Percentiles rank a stretch among this genome's conserved stretches.
These are phyloP conservation scores for Larix sibirica DNA, from an alignment of 83 land plant species.

Conservation along the genomic window DNA sequence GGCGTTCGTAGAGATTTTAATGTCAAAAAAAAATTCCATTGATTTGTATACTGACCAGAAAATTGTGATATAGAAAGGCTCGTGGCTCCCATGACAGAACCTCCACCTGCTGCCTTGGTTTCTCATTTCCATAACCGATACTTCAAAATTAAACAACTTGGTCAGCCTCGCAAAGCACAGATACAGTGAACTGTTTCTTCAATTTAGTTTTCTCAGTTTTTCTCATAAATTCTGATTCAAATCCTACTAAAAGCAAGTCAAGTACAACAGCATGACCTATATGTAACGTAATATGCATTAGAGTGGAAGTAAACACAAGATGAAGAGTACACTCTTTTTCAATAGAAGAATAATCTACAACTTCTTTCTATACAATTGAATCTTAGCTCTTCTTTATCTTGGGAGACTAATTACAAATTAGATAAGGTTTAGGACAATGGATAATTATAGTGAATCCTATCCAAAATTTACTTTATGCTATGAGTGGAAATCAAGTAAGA, in stretches of 20 bases:
- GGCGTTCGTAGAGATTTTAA: background rate
- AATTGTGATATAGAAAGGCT: slow-evolving; percentile 14
- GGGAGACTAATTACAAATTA: background rate
- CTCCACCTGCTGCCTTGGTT: background rate
- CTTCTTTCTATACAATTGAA: background rate
- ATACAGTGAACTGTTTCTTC: background rate
- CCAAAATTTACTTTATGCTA: slow-evolving; percentile 3
- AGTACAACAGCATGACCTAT: background rate
- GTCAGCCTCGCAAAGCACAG: background rate
- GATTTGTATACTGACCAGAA: slow-evolving; percentile 6
- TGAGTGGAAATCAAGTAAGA: background rate
- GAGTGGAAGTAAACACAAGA: background rate
- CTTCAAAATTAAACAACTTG: background rate
- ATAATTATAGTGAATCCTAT: background rate
- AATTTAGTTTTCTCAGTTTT: background rate
- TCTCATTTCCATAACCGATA: slow-evolving; percentile 2
- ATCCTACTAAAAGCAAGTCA: background rate
- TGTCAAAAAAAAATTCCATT: background rate
- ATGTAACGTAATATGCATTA: background rate
- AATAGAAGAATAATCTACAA: background rate
- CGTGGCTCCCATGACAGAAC: slow-evolving; percentile 14
- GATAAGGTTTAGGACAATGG: background rate
- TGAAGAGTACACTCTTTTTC: background rate
- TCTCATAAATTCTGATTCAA: background rate
- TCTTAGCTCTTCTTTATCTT: background rate